Evolutionary conservation across 768 basidiomycete genomes (phyloP), one percentile per base, ranked within the genome.

Genomic region (Rhizopogon vesiculosus): DNA sequence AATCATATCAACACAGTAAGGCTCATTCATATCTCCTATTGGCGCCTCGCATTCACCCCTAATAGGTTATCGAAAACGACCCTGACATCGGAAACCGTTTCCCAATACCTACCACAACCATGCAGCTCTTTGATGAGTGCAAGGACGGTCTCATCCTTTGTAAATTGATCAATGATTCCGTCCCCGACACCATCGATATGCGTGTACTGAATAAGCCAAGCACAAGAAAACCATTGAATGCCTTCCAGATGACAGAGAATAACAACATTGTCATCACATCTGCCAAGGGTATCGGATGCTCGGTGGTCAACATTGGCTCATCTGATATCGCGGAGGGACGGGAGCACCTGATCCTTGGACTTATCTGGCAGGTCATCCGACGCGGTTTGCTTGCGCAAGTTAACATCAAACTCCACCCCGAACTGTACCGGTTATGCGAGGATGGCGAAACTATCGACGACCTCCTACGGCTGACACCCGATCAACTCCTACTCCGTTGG

Each of bases 241-340:
- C 93, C 0, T 99, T 99, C 83, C 94, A 99, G 66, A 98, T 98
- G 64, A 98, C 97, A 0, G 97, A 99, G 71, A 98, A 98, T 78
- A 98, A 99, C 80, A 99, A 98, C 73, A 97, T 99, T 66, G 96
- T 98, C 66, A 97, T 99, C 73, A 89, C 92, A 12, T 98, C 97
- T 25, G 86, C 96, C 39, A 98, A 98, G 74, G 95, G 90, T 69
- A 98, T 99, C 61, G 96, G 97, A 39, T 97, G 97, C 67, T 96
- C 93, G 2, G 94, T 98, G 53, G 96, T 99, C 72, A 99, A 99
- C 74, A 98, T 99, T 60, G 97, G 97, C 25, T 89, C 96, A 0
- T 79, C 84, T 3, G 97, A 99, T 74, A 76, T 99, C 50, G 81
- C 93, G 29, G 95, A 96, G 60, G 94, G 96, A 15, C 78, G 91